Conservation (phyloP, 345 rosid species). For the Psidium guajava region DNA sequence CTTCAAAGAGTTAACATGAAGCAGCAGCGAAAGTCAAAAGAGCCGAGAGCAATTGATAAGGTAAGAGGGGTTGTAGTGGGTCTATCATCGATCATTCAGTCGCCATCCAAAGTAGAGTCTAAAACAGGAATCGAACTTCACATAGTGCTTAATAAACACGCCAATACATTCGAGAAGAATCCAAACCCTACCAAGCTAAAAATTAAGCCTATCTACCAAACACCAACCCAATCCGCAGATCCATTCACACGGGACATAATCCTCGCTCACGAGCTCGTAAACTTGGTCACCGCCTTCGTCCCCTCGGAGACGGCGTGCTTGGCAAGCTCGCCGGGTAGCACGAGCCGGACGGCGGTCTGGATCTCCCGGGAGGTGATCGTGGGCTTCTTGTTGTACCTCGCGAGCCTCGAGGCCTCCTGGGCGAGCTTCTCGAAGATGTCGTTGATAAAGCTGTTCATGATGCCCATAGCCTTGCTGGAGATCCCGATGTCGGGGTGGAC, state of each 20-base stretch:
- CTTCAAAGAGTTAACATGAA: neutral
- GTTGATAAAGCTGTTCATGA: constrained; percentile 65
- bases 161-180: neutral
- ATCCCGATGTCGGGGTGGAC: constrained; percentile 10
- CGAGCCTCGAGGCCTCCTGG: constrained; percentile 53
- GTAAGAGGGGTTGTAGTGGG: neutral
- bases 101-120: neutral
- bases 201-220: neutral
- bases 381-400: constrained; percentile 75
- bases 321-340: constrained; percentile 63
- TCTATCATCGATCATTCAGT: neutral
- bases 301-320: constrained; percentile 83
- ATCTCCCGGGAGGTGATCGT: constrained; percentile 68
- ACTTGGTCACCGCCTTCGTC: constrained; percentile 70
- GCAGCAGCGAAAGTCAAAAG: neutral
- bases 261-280: constrained; percentile 43
- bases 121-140: neutral
- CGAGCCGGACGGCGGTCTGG: constrained; percentile 68
- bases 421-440: constrained; percentile 54
- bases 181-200: neutral
- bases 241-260: neutral
- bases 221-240: neutral
- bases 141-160: neutral
- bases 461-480: constrained; percentile 57
- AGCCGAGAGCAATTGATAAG: neutral